Base-by-base conservation (phyloP, 2,329 filamentous ascomycete species). In the Beauveria varroae region DNA sequence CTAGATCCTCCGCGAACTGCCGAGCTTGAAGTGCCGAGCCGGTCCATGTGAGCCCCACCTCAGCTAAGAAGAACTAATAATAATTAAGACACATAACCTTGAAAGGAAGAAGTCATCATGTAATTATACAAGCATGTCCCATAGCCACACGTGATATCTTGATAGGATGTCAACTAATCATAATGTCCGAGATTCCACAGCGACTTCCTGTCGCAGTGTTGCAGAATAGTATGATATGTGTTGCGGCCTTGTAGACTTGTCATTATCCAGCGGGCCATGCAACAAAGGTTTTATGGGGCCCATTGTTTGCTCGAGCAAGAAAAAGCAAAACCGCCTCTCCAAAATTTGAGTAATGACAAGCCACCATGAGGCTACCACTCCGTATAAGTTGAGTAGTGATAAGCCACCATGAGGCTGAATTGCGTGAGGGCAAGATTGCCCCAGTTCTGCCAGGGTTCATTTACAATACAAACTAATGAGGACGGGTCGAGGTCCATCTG, bases 21-120 rank as follows among this genome's bases (percentile, higher is more conserved):
- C 55, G 55, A 57, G 44, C 55, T 57, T 37, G 2, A 57, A 57
- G 14, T 57, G 55, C 55, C 44, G 55, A 57, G 24, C 18, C 26
- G 20, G 20, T n/a, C 44, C 43, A 49, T 57, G 20, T 34, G 9
- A 49, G 44, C 44, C 55, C 55, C 55, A 24, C 28, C 28, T 24
- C 28, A 34, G 26, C 26, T 24, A 46, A 14, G 12, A 16, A 18
- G 26, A n/a, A 24, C 6, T 18, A 8, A n/a, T 9, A 16, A 10
- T n/a, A n/a, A 37, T 26, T 1, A 18, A 24, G 7, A 20, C 26
- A 24, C 41, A 43, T 43, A 4, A 8, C 22, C 46, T 16, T 14
- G 12, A 16, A 24, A 49, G 43, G 28, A 12, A 24, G 6, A 28
- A 24, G 3, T 24, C 5, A 24, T 24, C 3, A 24, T 24, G 2